Base-by-base conservation (phyloP, 192 early-diverging fungal species). In the Paraglomus brasilianum region DNA sequence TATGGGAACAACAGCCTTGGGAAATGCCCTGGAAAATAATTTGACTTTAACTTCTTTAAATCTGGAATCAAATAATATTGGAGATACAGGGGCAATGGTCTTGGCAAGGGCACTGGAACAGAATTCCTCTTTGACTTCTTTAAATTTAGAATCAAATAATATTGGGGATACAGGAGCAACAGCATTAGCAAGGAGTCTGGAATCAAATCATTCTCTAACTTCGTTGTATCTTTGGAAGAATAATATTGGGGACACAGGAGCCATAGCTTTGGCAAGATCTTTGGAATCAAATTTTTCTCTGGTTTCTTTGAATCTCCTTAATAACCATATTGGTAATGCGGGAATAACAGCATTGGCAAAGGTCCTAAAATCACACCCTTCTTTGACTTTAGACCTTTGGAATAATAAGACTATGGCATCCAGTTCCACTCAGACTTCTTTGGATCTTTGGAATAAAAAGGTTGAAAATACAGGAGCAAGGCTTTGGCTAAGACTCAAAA, bases 1-100 rank as follows among this genome's bases (percentile, higher is more conserved):
- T 4, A 58, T 38, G 30, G 56, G 56, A 19, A 39, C 56, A 38
- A 14, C 15, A 5, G 56, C 56, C 15, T 39, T 58, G 56, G 2
- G 7, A 38, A 39, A 58, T 24, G 56, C 56, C 15, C 56, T 58
- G 7, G 40, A 58, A 39, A 58, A 8, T 39, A 58, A 58, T 39
- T 58, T n/a, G 17, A 39, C 56, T 13, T 10, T 58, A 5, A 58
- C 56, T 39, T 38, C 21, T 4, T 58, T 58, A 11, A 22, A 58
- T 14, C 40, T 58, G 21, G 40, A 14, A 17, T 17, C 21, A 7
- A 58, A 58, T 39, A 38, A 24, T 15, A 5, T 58, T 39, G 56
- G 56, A 17, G 15, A 4, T 39, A 13, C 15, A 24, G 56, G 56
- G 40, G 56, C 56, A 38, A 14, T 17, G 5, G 56, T 39, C 40